phyloP scores from a whole-genome alignment of 2,329 filamentous ascomycete species.

The Beauveria caledonica region DNA sequence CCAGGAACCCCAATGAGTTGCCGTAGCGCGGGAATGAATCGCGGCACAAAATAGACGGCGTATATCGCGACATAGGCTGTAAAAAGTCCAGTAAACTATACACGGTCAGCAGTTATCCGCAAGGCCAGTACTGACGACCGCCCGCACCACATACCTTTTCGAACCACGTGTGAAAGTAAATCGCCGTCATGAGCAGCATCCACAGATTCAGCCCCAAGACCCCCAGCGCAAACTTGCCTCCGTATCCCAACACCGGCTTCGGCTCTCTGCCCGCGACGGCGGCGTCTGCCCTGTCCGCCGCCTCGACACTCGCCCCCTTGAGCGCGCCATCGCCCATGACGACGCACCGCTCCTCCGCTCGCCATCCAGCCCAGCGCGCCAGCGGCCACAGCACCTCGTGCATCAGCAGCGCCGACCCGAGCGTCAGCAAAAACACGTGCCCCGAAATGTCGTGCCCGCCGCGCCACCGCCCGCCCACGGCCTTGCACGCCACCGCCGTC shows the following conservation, averaged over 20 bases:
- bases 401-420: slow-evolving; percentile 72
- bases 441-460: slow-evolving; percentile 97
- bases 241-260: slow-evolving; percentile 31
- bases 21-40: slow-evolving; percentile 39
- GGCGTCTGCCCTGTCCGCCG: slow-evolving; percentile 20
- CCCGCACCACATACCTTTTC: slow-evolving; percentile 64
- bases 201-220: slow-evolving; percentile 71
- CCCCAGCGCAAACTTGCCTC: slow-evolving; percentile 47
- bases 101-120: slow-evolving; percentile 18
- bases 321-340: slow-evolving; percentile 58
- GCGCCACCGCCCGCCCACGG: slow-evolving; percentile 72
- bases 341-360: slow-evolving; percentile 56
- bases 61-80: slow-evolving; percentile 41
- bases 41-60: slow-evolving; percentile 42
- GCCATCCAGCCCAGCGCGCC: slow-evolving; percentile 30
- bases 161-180: slow-evolving; percentile 98
- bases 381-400: slow-evolving; percentile 66
- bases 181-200: slow-evolving; percentile 98
- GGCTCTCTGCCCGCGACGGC: slow-evolving; percentile 20
- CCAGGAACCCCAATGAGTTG: slow-evolving; percentile 42
- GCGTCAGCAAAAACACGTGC: slow-evolving; percentile 85
- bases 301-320: slow-evolving; percentile 48
- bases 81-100: slow-evolving; percentile 45
- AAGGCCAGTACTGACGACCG: too few relatives aligned
- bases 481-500: slow-evolving; percentile 73